Base-by-base conservation (phyloP, 306 rosid species). In the Trifolium fragiferum region DNA sequence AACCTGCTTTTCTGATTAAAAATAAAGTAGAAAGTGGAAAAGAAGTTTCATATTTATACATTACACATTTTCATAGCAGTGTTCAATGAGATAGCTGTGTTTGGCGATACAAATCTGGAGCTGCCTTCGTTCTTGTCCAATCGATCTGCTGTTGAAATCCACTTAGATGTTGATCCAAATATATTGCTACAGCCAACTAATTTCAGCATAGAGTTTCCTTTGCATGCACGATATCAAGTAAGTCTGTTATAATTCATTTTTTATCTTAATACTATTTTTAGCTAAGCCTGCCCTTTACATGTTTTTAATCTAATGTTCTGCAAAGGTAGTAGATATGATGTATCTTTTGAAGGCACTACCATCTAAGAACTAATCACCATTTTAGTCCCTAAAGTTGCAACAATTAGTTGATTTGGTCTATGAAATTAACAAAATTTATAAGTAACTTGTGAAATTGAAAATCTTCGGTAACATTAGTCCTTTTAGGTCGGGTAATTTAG, bases 211-310 rank as follows among this genome's bases (percentile, higher is more conserved):
- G 85, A 85, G 59, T 80, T 91, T 85, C 97, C 98, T 7, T 64
- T 93, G 76, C 97, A 93, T 54, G 92, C 92, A 62, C 86, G 98
- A 76, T 91, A 93, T 82, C 94, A 88, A 18, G 98, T 91, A 85
- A 84, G 83, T 67, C 57, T 74, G 9, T 35, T 23, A 72, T 74
- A 43, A 10, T 13, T 38, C 69, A 10, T 6, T 5, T 38, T 64
- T 10, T 5, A 64, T 49, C 72, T 30, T 32, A 5, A 27, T 73
- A 32, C 11, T 66, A 59, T 41, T 49, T 66, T 66, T 70, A 25
- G 51, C 9, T 57, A 21, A 44, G 10, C 5, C n/a, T 50, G 15
- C 66, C 53, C 50, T 19, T 66, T 2, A 40, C 63, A 27, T 54
- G 66, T 47, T 14, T 37, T 65, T 18, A 82, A 61, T 66, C 49